Conservation (phyloP, 306 rosid species). For the Castanea sativa region DNA sequence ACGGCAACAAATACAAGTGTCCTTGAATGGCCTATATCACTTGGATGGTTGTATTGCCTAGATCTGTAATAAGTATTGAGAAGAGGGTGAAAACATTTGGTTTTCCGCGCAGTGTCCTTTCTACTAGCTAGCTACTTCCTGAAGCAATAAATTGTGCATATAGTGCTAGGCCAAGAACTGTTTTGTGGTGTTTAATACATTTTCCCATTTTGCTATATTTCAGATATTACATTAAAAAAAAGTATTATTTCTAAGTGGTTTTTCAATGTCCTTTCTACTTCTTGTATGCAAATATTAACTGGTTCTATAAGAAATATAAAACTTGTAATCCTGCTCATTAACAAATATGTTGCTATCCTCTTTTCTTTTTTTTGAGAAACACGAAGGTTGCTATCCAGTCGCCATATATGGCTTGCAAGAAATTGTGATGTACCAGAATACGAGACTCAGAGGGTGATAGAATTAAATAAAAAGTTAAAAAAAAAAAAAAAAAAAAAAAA, state of each 20-base stretch:
- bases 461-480: neutral
- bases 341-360: neutral
- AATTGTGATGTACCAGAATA: neutral
- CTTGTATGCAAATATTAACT: no score
- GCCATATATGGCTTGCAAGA: neutral
- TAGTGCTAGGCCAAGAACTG: neutral
- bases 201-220: neutral
- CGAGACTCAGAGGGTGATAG: neutral
- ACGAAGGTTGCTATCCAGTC: no score
- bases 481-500: neutral
- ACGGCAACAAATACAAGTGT: constrained; percentile 60
- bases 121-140: neutral
- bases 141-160: neutral
- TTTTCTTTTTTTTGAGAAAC: no score
- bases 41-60: neutral
- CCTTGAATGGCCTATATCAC: constrained; percentile 38
- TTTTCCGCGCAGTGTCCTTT: neutral
- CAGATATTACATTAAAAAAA: neutral
- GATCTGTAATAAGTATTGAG: neutral
- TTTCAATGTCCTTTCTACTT: no score
- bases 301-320: neutral
- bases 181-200: neutral
- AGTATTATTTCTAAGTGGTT: no score
- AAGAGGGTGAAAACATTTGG: neutral
- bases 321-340: neutral